Evolutionary conservation across 495 filamentous ascomycete genomes (phyloP).

Genomic region (Penicillium lagena): DNA sequence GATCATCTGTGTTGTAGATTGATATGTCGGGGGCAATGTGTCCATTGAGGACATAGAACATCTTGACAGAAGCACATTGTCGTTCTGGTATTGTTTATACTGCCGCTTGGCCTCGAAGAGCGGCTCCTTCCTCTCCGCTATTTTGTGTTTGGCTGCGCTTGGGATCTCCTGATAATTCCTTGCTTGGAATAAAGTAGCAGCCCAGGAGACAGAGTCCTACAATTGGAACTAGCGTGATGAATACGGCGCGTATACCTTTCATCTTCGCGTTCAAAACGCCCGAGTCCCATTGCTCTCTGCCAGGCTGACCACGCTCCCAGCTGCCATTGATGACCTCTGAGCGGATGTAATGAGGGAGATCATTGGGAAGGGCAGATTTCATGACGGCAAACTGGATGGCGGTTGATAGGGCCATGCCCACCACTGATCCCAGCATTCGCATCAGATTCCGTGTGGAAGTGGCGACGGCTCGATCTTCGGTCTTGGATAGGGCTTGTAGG

Average conservation of each 20-base stretch:
- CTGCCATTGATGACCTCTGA: conserved; percentile 18
- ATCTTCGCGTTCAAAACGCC: conserved; percentile 40
- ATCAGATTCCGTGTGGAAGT: conserved; percentile 54
- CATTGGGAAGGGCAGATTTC: conserved; percentile 25
- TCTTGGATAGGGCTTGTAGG: conserved; percentile 49
- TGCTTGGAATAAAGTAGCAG: no score
- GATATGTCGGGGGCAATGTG: no score
- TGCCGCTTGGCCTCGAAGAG: no score
- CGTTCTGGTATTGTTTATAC: no score
- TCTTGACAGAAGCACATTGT: no score
- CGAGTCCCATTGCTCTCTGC: conserved; percentile 14
- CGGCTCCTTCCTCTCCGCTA: no score
- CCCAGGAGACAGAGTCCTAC: conserved; percentile 36
- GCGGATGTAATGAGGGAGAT: no score
- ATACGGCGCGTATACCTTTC: conserved; percentile 40
- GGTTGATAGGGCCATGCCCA: conserved; percentile 48
- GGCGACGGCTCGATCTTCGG: conserved; percentile 48
- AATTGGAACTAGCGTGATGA: conserved; percentile 43
- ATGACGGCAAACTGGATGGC: conserved; percentile 43
- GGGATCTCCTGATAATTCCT: no score
- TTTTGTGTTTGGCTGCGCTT: no score
- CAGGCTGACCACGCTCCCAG: conserved; percentile 11
- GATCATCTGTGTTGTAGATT: no score
- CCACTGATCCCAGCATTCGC: conserved; percentile 46
- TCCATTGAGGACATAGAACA: no score